These are phyloP conservation scores for Teratosphaeria zuluensis DNA, from an alignment of 2,329 filamentous ascomycete species.

Conservation along the genomic window DNA sequence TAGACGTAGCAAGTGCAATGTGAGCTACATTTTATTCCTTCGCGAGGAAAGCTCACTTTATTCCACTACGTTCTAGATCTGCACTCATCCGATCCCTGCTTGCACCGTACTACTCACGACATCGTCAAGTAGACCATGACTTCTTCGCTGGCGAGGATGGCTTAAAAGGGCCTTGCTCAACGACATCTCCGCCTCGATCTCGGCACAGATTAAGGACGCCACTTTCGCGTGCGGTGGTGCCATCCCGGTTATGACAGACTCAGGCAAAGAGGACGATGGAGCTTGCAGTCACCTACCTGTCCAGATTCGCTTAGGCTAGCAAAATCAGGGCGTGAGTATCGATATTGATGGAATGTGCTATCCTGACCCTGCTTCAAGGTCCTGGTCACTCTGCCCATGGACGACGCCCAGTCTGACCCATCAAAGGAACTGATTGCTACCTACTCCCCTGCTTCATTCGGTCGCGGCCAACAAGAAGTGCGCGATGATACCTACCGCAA, in stretches of 20 bases:
- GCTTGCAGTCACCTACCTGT: neutral
- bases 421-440: slow-evolving; percentile 6
- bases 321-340: neutral
- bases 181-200: neutral
- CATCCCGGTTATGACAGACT: neutral
- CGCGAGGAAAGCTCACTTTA: neutral
- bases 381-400: neutral
- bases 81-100: too few relatives aligned
- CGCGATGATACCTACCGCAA: slow-evolving; percentile 45
- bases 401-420: neutral
- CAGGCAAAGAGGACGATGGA: neutral
- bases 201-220: neutral
- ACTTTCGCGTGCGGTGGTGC: neutral
- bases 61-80: neutral
- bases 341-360: neutral
- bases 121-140: neutral
- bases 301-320: neutral
- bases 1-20: too few relatives aligned
- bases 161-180: neutral
- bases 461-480: slow-evolving; percentile 36
- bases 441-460: slow-evolving; percentile 41
- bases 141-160: neutral
- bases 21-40: neutral
- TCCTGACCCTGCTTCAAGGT: neutral
- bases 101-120: too few relatives aligned